Evolutionary conservation across 169 alveolate species (phyloP).

Genomic region (Eimeria zaria): DNA sequence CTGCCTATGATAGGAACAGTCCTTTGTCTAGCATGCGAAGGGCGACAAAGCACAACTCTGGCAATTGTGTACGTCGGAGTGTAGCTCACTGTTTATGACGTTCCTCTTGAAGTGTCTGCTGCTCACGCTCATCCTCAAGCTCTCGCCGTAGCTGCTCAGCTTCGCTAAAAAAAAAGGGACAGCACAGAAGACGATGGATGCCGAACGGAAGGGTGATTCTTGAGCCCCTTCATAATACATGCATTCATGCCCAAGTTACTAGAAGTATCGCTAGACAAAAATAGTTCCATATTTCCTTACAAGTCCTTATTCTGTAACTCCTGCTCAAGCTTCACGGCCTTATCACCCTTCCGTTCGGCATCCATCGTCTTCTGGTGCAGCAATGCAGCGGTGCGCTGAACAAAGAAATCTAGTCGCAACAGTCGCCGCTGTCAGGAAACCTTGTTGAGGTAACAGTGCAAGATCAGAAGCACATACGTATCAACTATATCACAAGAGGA

Average conservation of each 20-base stretch:
- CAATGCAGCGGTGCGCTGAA: constrained; percentile 47
- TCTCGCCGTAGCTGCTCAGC: constrained; percentile 74
- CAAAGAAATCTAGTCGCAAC: neutral
- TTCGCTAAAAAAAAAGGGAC: constrained; percentile 17
- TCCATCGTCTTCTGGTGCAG: constrained; percentile 77
- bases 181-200: neutral
- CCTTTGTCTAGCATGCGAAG: neutral
- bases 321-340: constrained; percentile 70
- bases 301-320: constrained; percentile 72
- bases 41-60: too few relatives aligned
- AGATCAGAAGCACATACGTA: neutral
- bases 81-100: constrained; percentile 51
- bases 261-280: neutral
- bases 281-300: neutral
- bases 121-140: constrained; percentile 77
- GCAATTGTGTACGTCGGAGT: neutral
- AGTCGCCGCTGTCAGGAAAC: neutral
- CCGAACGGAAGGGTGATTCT: too few relatives aligned
- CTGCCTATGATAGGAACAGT: neutral
- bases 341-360: constrained; percentile 72
- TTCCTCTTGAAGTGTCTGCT: constrained; percentile 70
- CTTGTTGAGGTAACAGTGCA: neutral
- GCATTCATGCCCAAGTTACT: neutral
- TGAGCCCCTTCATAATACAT: neutral
- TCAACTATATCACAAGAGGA: neutral